Conservation (phyloP, 1,139 yeast species). For the Candida sanyaensis region DNA sequence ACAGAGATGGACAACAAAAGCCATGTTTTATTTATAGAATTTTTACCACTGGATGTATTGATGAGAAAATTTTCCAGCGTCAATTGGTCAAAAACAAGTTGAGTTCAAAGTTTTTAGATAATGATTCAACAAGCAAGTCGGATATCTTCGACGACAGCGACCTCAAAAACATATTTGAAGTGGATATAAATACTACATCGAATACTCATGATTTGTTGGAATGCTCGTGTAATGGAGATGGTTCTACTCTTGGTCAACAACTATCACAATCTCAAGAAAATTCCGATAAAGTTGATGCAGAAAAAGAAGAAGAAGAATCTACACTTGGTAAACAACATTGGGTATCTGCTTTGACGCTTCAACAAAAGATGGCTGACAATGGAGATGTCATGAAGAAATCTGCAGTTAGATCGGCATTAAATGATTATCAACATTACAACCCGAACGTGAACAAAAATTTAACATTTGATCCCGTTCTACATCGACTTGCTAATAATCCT, state of each 20-base stretch:
- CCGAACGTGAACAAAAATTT: conserved; percentile 27
- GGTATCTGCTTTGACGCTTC: conserved; percentile 47
- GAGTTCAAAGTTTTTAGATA: conserved; percentile 76
- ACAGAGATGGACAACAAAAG: conserved; percentile 84
- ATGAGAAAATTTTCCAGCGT: conserved; percentile 93
- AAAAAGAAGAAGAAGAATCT: conserved; percentile 15
- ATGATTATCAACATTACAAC: conserved; percentile 62
- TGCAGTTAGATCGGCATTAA: conserved; percentile 56
- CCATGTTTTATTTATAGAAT: conserved; percentile 84
- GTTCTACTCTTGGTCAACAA: conserved; percentile 5
- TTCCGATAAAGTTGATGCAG: conserved; percentile 11
- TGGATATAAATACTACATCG: conserved; percentile 53
- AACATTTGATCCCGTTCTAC: conserved; percentile 13
- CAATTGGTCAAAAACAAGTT: conserved; percentile 83
- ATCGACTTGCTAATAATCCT: conserved; percentile 9
- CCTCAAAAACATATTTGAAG: conserved; percentile 71
- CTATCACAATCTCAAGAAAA: conserved; percentile 15
- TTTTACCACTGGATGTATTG: conserved; percentile 87
- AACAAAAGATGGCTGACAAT: conserved; percentile 11
- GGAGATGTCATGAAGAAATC: conserved; percentile 32
- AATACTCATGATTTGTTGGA: conserved; percentile 84
- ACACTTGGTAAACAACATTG: conserved; percentile 23
- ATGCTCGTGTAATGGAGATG: conserved; percentile 63
- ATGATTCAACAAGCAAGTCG: conserved; percentile 36
- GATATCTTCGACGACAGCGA: conserved; percentile 63